phyloP scores from a whole-genome alignment of 768 basidiomycete species.

The Dacryopinax spathularia region DNA sequence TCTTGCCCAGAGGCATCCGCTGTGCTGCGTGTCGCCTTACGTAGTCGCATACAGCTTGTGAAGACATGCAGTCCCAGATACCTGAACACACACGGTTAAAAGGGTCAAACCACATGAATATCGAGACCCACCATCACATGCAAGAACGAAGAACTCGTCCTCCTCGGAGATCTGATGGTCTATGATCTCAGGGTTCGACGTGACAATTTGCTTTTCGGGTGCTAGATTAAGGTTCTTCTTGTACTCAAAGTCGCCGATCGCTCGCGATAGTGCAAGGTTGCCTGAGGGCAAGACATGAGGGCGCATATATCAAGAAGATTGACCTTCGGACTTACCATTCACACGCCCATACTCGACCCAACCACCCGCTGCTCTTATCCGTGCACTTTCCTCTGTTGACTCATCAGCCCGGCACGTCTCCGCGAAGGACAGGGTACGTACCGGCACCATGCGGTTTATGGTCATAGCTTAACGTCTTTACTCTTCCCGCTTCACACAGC shows the following conservation, averaged over 20 bases:
- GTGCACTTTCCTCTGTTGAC: conserved; percentile 56
- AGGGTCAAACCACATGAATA: conserved; percentile 2
- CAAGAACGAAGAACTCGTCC: conserved; percentile 92
- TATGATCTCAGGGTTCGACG: conserved; percentile 82
- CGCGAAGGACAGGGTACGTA: conserved; percentile 19
- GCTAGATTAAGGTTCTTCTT: conserved; percentile 76
- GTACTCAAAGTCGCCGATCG: conserved; percentile 96
- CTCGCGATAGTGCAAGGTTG: conserved; percentile 87
- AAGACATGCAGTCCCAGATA: conserved; percentile 94
- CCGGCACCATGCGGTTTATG: conserved; percentile 87
- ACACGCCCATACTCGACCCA: conserved; percentile 95
- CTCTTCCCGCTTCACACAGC: conserved; percentile 68
- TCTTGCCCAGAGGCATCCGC: conserved; percentile 63
- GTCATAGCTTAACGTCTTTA: conserved; percentile 79
- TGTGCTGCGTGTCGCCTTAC: conserved; percentile 69
- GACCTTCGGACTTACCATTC: conserved; percentile 46
- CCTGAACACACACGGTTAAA: conserved; percentile 34
- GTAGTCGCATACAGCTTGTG: conserved; percentile 85
- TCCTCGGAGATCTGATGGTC: conserved; percentile 68
- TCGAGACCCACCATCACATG: conserved; percentile 71
- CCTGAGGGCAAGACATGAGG: conserved; percentile 42
- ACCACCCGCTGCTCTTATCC: conserved; percentile 83
- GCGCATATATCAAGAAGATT: not conserved
- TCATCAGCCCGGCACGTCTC: conserved; percentile 10
- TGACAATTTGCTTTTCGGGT: conserved; percentile 88